These are phyloP conservation scores for Hemileccinum rubropunctum DNA, from an alignment of 768 basidiomycete species.

Conservation along the genomic window DNA sequence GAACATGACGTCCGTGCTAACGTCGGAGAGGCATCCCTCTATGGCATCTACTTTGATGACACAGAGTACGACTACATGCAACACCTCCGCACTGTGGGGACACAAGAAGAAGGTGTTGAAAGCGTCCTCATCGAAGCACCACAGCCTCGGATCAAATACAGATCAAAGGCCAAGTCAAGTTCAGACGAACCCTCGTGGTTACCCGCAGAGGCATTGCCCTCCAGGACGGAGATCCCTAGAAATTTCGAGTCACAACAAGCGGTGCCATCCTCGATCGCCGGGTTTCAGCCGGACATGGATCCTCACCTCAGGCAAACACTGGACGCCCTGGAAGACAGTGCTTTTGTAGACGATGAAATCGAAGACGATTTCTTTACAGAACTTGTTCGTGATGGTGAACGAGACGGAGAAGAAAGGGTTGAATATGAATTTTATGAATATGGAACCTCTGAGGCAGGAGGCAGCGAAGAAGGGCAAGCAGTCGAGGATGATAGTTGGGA, in stretches of 20 bases:
- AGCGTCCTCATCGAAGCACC: conserved; percentile 81
- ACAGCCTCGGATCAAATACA: conserved; percentile 34
- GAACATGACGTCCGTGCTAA: conserved; percentile 48
- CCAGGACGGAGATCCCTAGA: conserved; percentile 67
- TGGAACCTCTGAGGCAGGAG: conserved; percentile 20
- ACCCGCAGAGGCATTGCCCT: conserved; percentile 71
- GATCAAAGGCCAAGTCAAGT: conserved; percentile 31
- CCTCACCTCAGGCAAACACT: conserved; percentile 89
- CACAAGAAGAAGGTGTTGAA: conserved; percentile 78
- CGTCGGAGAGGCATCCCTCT: conserved; percentile 83
- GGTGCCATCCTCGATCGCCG: conserved; percentile 78
- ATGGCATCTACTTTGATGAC: conserved; percentile 94
- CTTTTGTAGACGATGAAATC: conserved; percentile 77
- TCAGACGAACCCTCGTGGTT: conserved; percentile 40
- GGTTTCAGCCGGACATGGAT: conserved; percentile 95
- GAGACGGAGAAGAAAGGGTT: conserved; percentile 54
- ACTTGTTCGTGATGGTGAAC: conserved; percentile 70
- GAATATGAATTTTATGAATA: conserved; percentile 68
- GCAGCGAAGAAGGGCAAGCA: conserved; percentile 24
- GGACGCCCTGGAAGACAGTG: conserved; percentile 95
- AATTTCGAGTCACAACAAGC: conserved; percentile 75
- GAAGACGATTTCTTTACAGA: conserved; percentile 77
- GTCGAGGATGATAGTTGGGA: conserved; percentile 59
- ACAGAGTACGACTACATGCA: conserved; percentile 98
- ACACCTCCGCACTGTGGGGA: conserved; percentile 79